Evolutionary conservation across 73 alveolate genomes (phyloP), one percentile per base, ranked within the genome.

Genomic region (Symbiodinium natans): DNA sequence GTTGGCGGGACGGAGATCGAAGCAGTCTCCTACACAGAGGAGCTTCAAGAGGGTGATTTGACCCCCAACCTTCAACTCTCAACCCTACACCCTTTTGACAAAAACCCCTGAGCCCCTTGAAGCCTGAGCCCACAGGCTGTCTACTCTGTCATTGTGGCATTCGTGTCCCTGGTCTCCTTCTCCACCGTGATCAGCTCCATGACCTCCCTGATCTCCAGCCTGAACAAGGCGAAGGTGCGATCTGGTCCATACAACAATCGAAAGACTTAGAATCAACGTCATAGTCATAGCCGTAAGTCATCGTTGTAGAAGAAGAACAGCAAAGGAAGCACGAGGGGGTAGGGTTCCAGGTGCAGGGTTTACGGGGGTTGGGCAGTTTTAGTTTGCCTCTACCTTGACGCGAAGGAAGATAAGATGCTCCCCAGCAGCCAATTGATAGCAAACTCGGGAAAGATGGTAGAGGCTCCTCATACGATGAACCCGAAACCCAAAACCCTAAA

Each of bases 121-220:
- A 63, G 2, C 39, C 68, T 52, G 21, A 52, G 1, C 68, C 21
- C n/a, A 4, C 13, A 27, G 77, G 31, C 77, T 0, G 77, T 63
- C 38, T 63, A 63, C 77, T 63, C 77, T 0, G 77, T 63, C 19
- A 34, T 63, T 34, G 77, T 63, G 77, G 77, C 77, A 31, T 63
- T 63, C 77, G 77, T 63, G 36, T 63, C 77, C 77, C 77, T 63
- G 31, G 25, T 63, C 77, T 63, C 77, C 13, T 63, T 63, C 25
- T 63, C 77, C 77, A 63, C 77, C 0, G 77, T 63, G 77, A 63
- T 63, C 77, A 63, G 77, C 11, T 63, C 77, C 38, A 63, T 63
- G 77, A 63, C 77, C 34, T 63, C 77, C 77, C 77, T 63, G 36
- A 63, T 63, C 77, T 25, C 77, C 29, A 63, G 77, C 77, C 77